Evolutionary conservation across 2,329 filamentous ascomycete genomes (phyloP).

Genomic region (Fusarium torulosum): DNA sequence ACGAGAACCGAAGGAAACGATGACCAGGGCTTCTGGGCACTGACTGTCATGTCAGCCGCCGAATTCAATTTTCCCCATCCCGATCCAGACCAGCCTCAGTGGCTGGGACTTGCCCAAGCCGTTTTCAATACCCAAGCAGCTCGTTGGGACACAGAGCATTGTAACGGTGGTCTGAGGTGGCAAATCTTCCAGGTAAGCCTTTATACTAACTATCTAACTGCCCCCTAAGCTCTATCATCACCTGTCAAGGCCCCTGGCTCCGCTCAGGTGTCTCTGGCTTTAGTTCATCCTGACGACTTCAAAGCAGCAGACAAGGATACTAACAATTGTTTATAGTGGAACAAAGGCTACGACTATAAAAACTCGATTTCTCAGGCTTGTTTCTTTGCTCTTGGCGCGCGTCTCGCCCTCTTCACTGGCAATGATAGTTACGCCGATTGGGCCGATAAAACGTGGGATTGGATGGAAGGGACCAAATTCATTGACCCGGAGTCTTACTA

Average conservation of each 20-base stretch:
- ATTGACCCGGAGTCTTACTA: constrained; percentile 68
- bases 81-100: constrained; percentile 67
- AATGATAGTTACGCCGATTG: constrained; percentile 83
- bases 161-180: constrained; percentile 83
- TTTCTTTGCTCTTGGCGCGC: constrained; percentile 73
- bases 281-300: not conserved
- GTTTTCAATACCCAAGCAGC: constrained; percentile 84
- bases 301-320: not conserved
- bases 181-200: constrained; percentile 75
- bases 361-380: constrained; percentile 73
- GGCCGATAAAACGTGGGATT: constrained; percentile 80
- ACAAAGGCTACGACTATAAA: constrained; percentile 84
- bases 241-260: constrained; percentile 2
- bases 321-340: constrained; percentile 62
- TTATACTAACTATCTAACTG: not conserved
- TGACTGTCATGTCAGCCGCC: constrained; percentile 77
- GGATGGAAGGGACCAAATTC: constrained; percentile 70
- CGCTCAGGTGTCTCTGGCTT: not conserved
- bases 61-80: constrained; percentile 76
- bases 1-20: constrained; percentile 78
- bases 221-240: not conserved
- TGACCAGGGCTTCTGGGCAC: constrained; percentile 80
- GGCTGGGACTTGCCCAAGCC: constrained; percentile 79
- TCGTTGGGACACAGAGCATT: constrained; percentile 77
- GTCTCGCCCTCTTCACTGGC: constrained; percentile 80